Percentiles rank a stretch among this genome's conserved stretches.
Evolutionary conservation across 139 green algal genomes (phyloP).

Genomic region (Picochlorum sp.): DNA sequence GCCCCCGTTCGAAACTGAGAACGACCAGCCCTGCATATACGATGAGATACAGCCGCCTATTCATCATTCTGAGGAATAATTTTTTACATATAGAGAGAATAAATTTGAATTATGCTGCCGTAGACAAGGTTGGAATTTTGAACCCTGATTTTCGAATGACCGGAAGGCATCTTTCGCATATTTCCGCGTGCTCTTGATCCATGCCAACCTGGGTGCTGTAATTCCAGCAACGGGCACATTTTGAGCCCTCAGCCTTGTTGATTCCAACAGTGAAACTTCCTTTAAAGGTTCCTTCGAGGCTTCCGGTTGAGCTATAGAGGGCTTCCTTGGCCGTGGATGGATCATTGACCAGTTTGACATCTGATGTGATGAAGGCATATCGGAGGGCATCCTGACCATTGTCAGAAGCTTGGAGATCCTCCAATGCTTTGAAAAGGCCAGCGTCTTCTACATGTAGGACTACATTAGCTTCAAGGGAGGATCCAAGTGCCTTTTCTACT

Average conservation of each 20-base stretch:
- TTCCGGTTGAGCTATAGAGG: slow-evolving; percentile 6
- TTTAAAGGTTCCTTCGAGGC: slow-evolving; percentile 20
- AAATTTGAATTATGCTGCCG: slow-evolving; percentile 4
- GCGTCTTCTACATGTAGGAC: slow-evolving; percentile 59
- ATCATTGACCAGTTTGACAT: slow-evolving; percentile 32
- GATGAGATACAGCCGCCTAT: neutral
- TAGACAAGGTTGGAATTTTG: neutral
- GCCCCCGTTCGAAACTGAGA: no score
- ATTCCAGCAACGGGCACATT: slow-evolving; percentile 96
- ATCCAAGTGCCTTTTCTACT: slow-evolving; percentile 58
- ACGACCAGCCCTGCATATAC: neutral
- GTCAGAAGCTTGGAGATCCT: slow-evolving; percentile 37
- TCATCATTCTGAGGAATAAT: neutral
- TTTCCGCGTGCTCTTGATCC: slow-evolving; percentile 47
- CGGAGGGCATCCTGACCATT: slow-evolving; percentile 75
- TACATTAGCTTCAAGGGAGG: slow-evolving; percentile 68
- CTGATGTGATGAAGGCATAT: slow-evolving; percentile 71
- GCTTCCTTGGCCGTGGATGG: slow-evolving; percentile 1
- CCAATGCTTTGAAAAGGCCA: slow-evolving; percentile 29
- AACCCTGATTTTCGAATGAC: slow-evolving; percentile 48
- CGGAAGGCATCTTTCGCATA: slow-evolving; percentile 86
- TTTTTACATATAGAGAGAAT: neutral
- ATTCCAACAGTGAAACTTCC: slow-evolving; percentile 71
- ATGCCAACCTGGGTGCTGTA: slow-evolving; percentile 53
- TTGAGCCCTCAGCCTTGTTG: slow-evolving; percentile 59